phyloP scores from a whole-genome alignment of 2,329 filamentous ascomycete genomes.

The Xylariaceae sp. region DNA sequence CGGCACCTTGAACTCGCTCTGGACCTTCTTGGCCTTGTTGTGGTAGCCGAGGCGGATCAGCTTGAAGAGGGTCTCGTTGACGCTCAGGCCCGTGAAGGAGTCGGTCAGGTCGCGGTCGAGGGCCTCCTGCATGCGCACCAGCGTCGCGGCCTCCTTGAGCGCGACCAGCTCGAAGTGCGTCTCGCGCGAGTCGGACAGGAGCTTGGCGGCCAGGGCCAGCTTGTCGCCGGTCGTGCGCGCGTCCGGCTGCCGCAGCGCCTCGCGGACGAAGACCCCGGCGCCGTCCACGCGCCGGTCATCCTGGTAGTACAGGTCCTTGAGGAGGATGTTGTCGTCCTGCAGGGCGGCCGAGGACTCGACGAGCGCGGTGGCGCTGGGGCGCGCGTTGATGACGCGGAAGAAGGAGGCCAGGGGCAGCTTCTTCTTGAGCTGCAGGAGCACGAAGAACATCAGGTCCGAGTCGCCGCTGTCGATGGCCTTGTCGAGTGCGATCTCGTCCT shows the following conservation, averaged over 20 bases:
- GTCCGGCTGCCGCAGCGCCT: conserved; percentile 69
- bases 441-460: conserved; percentile 84
- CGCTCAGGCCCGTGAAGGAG: conserved; percentile 71
- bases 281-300: conserved; percentile 87
- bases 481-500: conserved; percentile 89
- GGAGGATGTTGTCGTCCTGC: conserved; percentile 65
- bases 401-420: conserved; percentile 86
- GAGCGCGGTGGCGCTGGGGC: conserved; percentile 78
- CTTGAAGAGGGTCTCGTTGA: conserved; percentile 89
- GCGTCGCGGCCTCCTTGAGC: conserved; percentile 69
- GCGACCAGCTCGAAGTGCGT: conserved; percentile 63
- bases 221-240: conserved; percentile 71
- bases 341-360: conserved; percentile 73
- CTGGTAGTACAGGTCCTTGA: conserved; percentile 97
- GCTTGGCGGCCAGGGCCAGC: conserved; percentile 74
- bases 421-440: conserved; percentile 79
- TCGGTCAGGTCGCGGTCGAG: conserved; percentile 78
- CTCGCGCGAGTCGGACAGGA: conserved; percentile 79
- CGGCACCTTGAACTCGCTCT: conserved; percentile 85
- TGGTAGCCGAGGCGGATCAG: conserved; percentile 75
- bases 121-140: conserved; percentile 78
- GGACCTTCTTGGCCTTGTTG: conserved; percentile 79
- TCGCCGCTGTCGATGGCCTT: conserved; percentile 96
- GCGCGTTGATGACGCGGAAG: conserved; percentile 81
- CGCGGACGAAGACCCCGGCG: conserved; percentile 76